phyloP scores from a whole-genome alignment of 805 yeast genomes.

The Cyberlindnera xishuangbannaensis region DNA sequence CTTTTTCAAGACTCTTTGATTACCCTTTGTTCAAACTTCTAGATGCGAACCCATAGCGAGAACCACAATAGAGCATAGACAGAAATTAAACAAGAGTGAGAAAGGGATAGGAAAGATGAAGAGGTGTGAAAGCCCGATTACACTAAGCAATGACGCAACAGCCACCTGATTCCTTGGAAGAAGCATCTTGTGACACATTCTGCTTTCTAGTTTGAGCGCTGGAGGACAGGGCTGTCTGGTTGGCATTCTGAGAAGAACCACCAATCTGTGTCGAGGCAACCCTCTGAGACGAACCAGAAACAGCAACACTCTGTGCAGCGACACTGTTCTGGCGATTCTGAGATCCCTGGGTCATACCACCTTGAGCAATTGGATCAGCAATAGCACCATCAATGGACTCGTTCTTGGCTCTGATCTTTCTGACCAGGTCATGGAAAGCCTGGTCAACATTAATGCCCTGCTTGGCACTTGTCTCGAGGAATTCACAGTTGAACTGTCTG shows the following conservation, averaged over 20 bases:
- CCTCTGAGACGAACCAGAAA: background rate
- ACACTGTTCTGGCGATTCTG: slow-evolving; percentile 7
- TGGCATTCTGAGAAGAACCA: background rate
- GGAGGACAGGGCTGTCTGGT: slow-evolving; percentile 2
- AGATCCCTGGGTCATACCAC: slow-evolving; percentile 1
- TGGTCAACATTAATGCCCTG: slow-evolving; percentile 86
- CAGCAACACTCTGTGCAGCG: slow-evolving; percentile 8
- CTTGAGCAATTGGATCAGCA: slow-evolving; percentile 2
- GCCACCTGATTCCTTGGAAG: slow-evolving; percentile 26
- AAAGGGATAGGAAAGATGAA: background rate
- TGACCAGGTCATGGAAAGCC: slow-evolving; percentile 65
- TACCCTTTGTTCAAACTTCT: no score
- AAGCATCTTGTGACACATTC: slow-evolving; percentile 5
- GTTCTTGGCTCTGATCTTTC: slow-evolving; percentile 38
- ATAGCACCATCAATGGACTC: slow-evolving; percentile 7
- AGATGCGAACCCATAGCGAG: no score
- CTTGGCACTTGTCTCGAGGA: slow-evolving; percentile 91
- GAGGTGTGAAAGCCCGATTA: background rate
- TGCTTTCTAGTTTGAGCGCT: slow-evolving; percentile 9
- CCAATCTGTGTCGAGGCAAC: background rate
- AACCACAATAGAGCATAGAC: background rate
- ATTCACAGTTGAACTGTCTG: slow-evolving; percentile 59
- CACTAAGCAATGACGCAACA: slow-evolving; percentile 31
- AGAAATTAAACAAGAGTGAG: background rate
- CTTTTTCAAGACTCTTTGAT: no score